Evolutionary conservation across 2,329 filamentous ascomycete genomes (phyloP).

Genomic region (Diaporthe sp.): DNA sequence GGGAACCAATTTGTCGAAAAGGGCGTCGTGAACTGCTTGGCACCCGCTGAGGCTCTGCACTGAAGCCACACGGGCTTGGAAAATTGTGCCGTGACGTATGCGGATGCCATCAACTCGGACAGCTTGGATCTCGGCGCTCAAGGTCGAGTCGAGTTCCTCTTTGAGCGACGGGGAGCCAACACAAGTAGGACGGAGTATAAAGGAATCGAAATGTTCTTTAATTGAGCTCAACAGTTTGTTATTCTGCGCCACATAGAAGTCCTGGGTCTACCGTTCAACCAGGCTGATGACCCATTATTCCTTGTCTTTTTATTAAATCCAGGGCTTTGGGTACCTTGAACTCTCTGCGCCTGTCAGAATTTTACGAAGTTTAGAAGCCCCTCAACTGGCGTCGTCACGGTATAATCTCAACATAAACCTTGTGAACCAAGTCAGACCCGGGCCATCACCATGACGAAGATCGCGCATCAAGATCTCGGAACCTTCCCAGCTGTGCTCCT

Average conservation of each 20-base stretch:
- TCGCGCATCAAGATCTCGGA: not conserved
- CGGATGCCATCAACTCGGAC: not conserved
- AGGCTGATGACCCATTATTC: not conserved
- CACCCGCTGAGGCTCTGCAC: not conserved
- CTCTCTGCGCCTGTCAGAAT: not conserved
- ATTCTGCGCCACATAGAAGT: not conserved
- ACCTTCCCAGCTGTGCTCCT: conserved; percentile 15
- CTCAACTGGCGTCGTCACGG: not conserved
- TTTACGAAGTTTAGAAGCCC: not conserved
- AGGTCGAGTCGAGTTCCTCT: not conserved
- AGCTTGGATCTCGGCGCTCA: not conserved
- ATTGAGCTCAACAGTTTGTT: not conserved
- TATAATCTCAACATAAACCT: not conserved
- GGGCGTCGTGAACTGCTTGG: not conserved
- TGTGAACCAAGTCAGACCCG: not conserved
- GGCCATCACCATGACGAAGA: not conserved
- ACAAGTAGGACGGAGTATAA: not conserved
- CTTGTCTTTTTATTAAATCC: not conserved
- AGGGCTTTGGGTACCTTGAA: not conserved
- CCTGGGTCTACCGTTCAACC: not conserved
- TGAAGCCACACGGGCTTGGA: not conserved
- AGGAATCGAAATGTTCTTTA: not conserved
- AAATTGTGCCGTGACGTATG: not conserved
- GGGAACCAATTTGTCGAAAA: not conserved
- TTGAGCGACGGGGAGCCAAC: too few relatives aligned